phyloP scores from a whole-genome alignment of 768 basidiomycete genomes.

The Termitomyces sp. region DNA sequence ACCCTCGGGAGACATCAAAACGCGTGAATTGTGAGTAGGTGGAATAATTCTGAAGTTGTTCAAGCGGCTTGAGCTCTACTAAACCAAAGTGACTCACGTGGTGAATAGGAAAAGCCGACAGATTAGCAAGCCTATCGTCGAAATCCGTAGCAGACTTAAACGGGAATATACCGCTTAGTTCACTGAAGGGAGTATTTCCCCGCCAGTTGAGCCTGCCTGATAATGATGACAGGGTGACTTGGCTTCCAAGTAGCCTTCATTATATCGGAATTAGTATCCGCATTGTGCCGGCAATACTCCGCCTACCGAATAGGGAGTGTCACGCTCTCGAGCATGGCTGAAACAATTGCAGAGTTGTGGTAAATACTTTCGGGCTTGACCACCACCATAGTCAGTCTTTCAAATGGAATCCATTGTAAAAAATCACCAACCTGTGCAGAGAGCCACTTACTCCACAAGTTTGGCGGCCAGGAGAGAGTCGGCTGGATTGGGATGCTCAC shows the following conservation, averaged over 20 bases:
- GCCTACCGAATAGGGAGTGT: conserved; percentile 56
- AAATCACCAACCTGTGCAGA: conserved; percentile 19
- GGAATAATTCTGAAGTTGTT: not conserved
- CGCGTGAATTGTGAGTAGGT: conserved; percentile 29
- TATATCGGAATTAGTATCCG: not conserved
- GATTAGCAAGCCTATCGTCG: conserved; percentile 25
- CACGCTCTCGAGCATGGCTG: conserved; percentile 50
- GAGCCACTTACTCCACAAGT: conserved; percentile 20
- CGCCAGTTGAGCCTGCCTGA: conserved; percentile 44
- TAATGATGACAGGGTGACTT: conserved; percentile 37
- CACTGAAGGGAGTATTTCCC: conserved; percentile 45
- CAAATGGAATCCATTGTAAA: not conserved
- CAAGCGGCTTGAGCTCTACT: not conserved
- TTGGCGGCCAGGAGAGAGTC: conserved; percentile 35
- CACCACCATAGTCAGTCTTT: not conserved
- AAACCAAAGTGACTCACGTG: conserved; percentile 14
- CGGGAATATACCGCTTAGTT: conserved; percentile 52
- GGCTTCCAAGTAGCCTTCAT: conserved; percentile 23
- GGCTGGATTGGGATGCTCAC: conserved; percentile 46
- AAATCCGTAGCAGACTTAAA: conserved; percentile 25
- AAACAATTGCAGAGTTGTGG: conserved; percentile 52
- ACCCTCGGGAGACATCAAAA: conserved; percentile 56
- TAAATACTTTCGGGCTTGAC: conserved; percentile 31
- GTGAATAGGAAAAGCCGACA: conserved; percentile 27
- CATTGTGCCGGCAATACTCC: conserved; percentile 1